Evolutionary conservation across 306 rosid genomes (phyloP), one percentile per base, ranked within the genome.

Genomic region (Acacia confusa): DNA sequence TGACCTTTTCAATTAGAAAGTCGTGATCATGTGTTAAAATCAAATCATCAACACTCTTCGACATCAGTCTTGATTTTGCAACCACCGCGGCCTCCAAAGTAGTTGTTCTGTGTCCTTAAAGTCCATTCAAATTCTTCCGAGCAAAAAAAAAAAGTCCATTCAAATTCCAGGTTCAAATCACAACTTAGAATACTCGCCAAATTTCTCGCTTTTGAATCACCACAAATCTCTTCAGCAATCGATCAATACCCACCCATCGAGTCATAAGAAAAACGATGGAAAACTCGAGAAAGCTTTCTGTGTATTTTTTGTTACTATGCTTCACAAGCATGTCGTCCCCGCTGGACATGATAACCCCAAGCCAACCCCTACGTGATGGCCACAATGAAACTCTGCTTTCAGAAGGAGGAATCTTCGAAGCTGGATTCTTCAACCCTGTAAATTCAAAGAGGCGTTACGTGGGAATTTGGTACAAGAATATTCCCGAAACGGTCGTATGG

Each of bases 381-480:
- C 8, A 9, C 3, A 76, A 76, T 65, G 24, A 77, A 48, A 77
- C 48, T 65, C 65, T 77, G 65, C 61, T 77, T 28, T 77, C 81
- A 47, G 9, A 58, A 12, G 36, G 15, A 30, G 64, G 74, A 28
- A 65, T 16, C 41, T 64, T 77, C 12, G 48, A 65, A 66, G 81
- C 74, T 45, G 74, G 81, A 27, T 77, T 77, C 74, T 77, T 77
- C 81, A 65, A 60, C 74, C 52, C 17, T 7, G 22, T 4, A 28
- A 47, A 65, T 48, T n/a, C 74, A 44, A 77, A 9, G 1, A 28
- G 48, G 16, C 81, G 48, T 28, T 77, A 77, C 14, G 14, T 77
- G 20, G 81, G 81, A 13, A 65, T 77, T 19, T 77, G 81, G 81
- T 77, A 77, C 64, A 77, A 45, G 17, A 32, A n/a, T 1, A 64